Conservation (phyloP, 106 monocot species). For the Cymbidium sinense region DNA sequence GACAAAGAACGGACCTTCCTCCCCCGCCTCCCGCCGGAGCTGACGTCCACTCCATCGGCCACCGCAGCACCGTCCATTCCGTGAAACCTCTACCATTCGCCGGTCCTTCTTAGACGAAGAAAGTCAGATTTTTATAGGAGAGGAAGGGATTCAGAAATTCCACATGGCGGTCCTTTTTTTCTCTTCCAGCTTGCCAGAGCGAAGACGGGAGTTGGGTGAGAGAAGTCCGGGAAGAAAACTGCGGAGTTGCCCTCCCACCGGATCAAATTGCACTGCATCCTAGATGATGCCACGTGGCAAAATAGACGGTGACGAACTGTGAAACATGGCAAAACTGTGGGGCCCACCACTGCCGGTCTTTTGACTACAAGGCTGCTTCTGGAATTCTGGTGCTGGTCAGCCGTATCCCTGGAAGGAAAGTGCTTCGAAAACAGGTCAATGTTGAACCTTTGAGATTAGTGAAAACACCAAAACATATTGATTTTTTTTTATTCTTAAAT, state of each 20-base stretch:
- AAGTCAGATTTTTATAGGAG: neutral
- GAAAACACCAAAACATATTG: too few relatives aligned
- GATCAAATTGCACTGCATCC: neutral
- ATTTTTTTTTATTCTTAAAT: too few relatives aligned
- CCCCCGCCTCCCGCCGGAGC: neutral
- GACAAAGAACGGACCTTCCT: neutral
- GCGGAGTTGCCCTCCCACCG: neutral
- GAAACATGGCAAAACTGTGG: neutral
- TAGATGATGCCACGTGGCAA: neutral
- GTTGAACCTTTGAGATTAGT: too few relatives aligned
- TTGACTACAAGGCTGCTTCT: neutral
- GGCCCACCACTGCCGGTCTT: neutral
- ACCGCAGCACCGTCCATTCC: slow-evolving; percentile 1
- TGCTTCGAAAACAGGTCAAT: too few relatives aligned
- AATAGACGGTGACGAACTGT: neutral
- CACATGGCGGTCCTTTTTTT: neutral
- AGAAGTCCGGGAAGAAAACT: neutral
- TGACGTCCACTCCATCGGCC: neutral
- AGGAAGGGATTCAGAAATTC: neutral
- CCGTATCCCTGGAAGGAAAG: too few relatives aligned
- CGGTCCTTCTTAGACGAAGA: neutral
- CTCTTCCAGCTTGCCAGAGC: neutral
- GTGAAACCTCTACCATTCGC: neutral
- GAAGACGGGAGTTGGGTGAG: neutral
- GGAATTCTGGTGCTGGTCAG: neutral